Conservation (phyloP, 176 grass and related monocot species). For the Oryza meyeriana region DNA sequence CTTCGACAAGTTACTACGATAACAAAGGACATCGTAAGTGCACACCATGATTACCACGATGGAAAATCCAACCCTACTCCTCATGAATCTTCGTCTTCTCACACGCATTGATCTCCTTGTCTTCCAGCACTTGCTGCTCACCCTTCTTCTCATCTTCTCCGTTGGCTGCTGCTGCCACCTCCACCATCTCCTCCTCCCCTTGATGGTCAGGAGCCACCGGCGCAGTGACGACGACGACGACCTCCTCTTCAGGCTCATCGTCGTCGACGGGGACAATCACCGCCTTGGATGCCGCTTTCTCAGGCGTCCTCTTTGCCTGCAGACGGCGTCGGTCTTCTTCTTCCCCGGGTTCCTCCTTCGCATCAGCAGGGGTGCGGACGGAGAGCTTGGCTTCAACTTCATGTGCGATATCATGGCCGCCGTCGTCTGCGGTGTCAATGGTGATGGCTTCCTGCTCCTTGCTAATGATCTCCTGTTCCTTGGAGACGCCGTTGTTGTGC, state of each 20-base stretch:
- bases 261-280: conserved; percentile 25
- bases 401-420: neutral
- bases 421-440: neutral
- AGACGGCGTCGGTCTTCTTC: neutral
- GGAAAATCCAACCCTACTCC: neutral
- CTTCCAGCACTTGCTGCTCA: neutral
- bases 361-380: neutral
- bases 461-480: neutral
- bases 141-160: neutral
- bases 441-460: neutral
- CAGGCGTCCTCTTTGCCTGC: neutral
- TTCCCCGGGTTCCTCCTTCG: neutral
- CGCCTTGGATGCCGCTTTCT: conserved; percentile 8
- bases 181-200: neutral
- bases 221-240: neutral
- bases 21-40: neutral
- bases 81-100: neutral
- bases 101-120: neutral
- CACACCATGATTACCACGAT: neutral
- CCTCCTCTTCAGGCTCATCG: neutral
- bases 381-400: conserved; percentile 20
- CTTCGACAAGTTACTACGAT: neutral
- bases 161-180: no score
- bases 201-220: neutral
- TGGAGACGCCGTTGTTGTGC: neutral